Evolutionary conservation across 2,329 filamentous ascomycete genomes (phyloP).

Genomic region (Aspergillus pseudoglaucus): DNA sequence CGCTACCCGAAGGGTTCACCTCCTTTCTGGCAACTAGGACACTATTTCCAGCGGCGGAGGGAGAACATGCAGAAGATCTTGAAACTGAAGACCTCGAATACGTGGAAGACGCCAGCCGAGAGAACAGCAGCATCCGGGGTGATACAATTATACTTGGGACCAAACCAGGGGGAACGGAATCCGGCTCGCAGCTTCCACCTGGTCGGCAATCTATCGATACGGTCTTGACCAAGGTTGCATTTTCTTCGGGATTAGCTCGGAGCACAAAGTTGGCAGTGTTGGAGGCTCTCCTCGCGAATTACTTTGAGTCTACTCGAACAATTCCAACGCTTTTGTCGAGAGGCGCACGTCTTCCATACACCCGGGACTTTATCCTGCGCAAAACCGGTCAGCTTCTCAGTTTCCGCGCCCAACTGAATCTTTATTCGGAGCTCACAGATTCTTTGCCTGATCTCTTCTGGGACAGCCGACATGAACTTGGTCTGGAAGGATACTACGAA

Average conservation of each 20-base stretch:
- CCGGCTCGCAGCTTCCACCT: constrained; percentile 14
- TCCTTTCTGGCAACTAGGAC: constrained; percentile 62
- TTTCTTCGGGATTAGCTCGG: constrained; percentile 86
- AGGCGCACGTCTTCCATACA: constrained; percentile 57
- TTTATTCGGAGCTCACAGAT: constrained; percentile 95
- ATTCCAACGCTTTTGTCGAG: constrained; percentile 73
- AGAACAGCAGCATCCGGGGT: constrained; percentile 72
- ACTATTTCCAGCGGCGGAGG: constrained; percentile 68
- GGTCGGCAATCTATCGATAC: constrained; percentile 45
- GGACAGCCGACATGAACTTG: constrained; percentile 83
- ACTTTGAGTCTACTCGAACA: constrained; percentile 77
- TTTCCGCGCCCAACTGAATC: constrained; percentile 85
- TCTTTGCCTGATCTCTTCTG: constrained; percentile 94
- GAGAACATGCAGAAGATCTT: constrained; percentile 62
- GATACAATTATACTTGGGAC: constrained; percentile 88
- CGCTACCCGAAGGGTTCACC: constrained; percentile 68
- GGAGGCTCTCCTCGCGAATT: constrained; percentile 72
- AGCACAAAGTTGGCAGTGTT: constrained; percentile 91
- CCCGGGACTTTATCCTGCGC: constrained; percentile 72
- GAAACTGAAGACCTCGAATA: constrained; percentile 92
- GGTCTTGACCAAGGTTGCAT: constrained; percentile 88
- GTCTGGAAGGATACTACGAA: constrained; percentile 90
- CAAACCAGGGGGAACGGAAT: constrained; percentile 36
- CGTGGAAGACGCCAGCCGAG: constrained; percentile 63
- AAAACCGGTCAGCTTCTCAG: constrained; percentile 90